Evolutionary conservation across 345 rosid species (phyloP).

Genomic region (Salix arbutifolia): DNA sequence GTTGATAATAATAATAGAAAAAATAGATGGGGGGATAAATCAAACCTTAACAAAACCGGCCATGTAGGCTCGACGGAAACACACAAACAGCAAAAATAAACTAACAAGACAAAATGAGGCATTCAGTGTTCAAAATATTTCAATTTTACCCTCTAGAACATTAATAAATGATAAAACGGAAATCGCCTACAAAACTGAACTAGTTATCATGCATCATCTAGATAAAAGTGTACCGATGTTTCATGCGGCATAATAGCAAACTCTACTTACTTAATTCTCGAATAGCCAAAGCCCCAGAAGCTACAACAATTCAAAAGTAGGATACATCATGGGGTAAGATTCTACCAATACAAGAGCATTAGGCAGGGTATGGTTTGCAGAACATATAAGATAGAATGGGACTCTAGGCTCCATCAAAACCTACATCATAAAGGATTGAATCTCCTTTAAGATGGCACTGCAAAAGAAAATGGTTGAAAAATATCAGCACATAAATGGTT

Average conservation of each 20-base stretch:
- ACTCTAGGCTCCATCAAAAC: not conserved
- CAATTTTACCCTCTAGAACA: not conserved
- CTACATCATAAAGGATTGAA: not conserved
- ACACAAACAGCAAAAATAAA: too few species aligned
- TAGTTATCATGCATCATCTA: not conserved
- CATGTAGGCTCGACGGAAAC: not conserved
- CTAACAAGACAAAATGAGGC: not conserved
- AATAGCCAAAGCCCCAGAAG: not conserved
- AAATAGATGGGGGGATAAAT: too few species aligned
- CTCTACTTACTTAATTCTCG: not conserved
- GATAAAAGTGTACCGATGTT: not conserved
- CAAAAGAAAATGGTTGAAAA: not conserved
- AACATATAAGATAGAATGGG: not conserved
- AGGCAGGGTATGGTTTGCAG: not conserved
- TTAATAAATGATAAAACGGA: not conserved
- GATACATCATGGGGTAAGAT: not conserved
- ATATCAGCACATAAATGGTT: not conserved
- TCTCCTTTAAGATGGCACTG: slow-evolving; percentile 19
- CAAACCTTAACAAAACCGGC: not conserved
- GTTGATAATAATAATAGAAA: too few species aligned
- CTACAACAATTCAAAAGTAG: not conserved
- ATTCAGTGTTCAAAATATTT: not conserved
- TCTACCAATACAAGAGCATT: not conserved
- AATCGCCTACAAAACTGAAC: not conserved
- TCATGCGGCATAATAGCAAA: not conserved